Base-by-base conservation (phyloP, 2,329 filamentous ascomycete genomes). In the Trichoderma simmonsii region DNA sequence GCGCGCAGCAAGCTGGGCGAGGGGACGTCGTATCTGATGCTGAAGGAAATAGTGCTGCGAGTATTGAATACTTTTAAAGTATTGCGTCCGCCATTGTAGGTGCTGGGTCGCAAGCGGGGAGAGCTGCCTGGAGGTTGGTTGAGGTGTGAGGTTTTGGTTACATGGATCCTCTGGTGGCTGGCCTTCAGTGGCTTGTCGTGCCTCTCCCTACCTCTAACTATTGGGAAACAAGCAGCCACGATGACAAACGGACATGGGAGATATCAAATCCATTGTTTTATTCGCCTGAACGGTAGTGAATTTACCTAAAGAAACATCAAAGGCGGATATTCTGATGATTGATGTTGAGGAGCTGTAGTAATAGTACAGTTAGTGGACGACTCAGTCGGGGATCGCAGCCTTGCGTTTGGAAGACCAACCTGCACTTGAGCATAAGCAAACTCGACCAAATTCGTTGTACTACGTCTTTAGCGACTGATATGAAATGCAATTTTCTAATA, bases 11-110 rank as follows among this genome's bases (percentile, higher is more conserved):
- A 21, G 9, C 28, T 30, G 32, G 57, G 6, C 4, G 30, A 2
- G 6, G 1, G 11, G 6, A 15, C 28, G 57, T 18, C 14, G 28
- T 34, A 2, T 59, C 18, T 21, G 28, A 32, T 59, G 4, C 4
- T 30, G 26, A 32, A 32, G 2, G 18, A 21, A 32, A 30, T 11
- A 5, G 11, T 3, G 2, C 21, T 11, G n/a, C 30, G 21, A 24
- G 3, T 12, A 57, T 3, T 34, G 21, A 36, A 59, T 36, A 18
- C 28, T 21, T 34, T 30, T 70, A 70, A 9, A 3, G 67, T 43
- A 70, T 30, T 15, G 39, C 67, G 11, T 51, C 26, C 39, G 57
- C 67, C 67, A 62, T 70, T 62, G 36, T 36, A 54, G 39, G 36
- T 32, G 51, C 4, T 59, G 9, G 9, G 65, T 43, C 15, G 26